phyloP scores from a whole-genome alignment of 305 asterid species.

The Fraxinus platypoda region DNA sequence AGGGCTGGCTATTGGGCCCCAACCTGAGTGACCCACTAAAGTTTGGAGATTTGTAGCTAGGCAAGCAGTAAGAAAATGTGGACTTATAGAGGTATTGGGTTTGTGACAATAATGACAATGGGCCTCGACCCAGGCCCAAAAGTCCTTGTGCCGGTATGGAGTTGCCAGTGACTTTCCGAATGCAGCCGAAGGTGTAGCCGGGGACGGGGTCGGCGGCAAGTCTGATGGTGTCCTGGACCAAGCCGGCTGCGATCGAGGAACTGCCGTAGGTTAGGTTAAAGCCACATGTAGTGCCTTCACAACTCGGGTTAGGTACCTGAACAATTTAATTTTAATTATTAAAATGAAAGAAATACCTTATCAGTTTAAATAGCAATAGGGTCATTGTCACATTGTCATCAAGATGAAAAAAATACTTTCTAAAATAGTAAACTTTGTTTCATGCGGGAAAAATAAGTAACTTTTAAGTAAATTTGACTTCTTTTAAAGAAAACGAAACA shows the following conservation, averaged over 20 bases:
- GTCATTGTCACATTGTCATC: neutral
- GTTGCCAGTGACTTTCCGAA: slow-evolving; percentile 46
- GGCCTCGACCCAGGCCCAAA: slow-evolving; percentile 78
- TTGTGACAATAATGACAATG: slow-evolving; percentile 60
- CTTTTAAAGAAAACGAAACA: neutral
- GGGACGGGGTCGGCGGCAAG: slow-evolving; percentile 55
- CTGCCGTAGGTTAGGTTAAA: slow-evolving; percentile 74
- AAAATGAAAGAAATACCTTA: neutral
- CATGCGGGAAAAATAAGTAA: neutral
- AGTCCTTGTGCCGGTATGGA: slow-evolving; percentile 74
- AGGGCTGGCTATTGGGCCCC: slow-evolving; percentile 75
- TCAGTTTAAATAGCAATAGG: neutral
- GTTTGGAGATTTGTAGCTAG: slow-evolving; percentile 59
- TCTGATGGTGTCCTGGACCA: slow-evolving; percentile 60
- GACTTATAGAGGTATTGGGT: slow-evolving; percentile 50
- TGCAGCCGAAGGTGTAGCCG: slow-evolving; percentile 65
- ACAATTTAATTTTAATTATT: neutral
- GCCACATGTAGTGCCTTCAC: slow-evolving; percentile 52
- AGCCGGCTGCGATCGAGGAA: slow-evolving; percentile 48
- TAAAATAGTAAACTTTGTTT: neutral
- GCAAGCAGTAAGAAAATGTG: slow-evolving; percentile 86
- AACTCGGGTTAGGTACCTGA: slow-evolving; percentile 64
- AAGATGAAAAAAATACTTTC: neutral
- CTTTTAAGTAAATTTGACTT: neutral
- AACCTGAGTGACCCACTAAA: slow-evolving; percentile 67